phyloP scores from a whole-genome alignment of 2,329 filamentous ascomycete species.

The Metarhizium anisopliae region DNA sequence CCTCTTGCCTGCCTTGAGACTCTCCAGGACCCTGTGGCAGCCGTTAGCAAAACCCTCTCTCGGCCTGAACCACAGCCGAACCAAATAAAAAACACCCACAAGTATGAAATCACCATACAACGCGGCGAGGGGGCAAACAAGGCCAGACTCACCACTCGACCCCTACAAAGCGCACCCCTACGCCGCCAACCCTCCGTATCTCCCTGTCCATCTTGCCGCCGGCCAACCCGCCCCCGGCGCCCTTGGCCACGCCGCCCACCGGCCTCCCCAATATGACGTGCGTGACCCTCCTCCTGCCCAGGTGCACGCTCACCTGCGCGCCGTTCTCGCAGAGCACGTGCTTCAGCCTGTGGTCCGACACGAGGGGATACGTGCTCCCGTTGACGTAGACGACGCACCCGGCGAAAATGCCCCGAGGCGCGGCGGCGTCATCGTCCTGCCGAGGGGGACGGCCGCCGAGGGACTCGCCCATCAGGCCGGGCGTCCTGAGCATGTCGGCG shows the following conservation, averaged over 20 bases:
- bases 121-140: neutral
- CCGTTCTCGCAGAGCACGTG: conserved; percentile 67
- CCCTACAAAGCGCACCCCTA: conserved; percentile 67
- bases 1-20: conserved; percentile 65
- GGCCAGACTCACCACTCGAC: conserved; percentile 60
- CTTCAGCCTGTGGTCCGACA: conserved; percentile 84
- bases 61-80: too few relatives aligned
- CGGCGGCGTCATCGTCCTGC: neutral
- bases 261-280: conserved; percentile 73
- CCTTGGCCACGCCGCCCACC: conserved; percentile 27
- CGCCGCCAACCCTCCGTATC: conserved; percentile 57
- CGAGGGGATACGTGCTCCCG: conserved; percentile 69
- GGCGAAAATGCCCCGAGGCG: conserved; percentile 47
- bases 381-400: conserved; percentile 76
- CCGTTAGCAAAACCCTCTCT: neutral
- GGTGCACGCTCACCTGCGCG: conserved; percentile 58
- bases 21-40: conserved; percentile 65
- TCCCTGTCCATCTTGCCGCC: conserved; percentile 75
- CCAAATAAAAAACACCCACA: too few relatives aligned
- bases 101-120: too few relatives aligned
- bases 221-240: conserved; percentile 66
- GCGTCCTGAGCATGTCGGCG: conserved; percentile 42
- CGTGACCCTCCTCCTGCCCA: conserved; percentile 67
- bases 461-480: conserved; percentile 19
- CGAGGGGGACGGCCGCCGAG: neutral